Conservation (phyloP, 2,329 filamentous ascomycete species). For the Cladosporium sp. region DNA sequence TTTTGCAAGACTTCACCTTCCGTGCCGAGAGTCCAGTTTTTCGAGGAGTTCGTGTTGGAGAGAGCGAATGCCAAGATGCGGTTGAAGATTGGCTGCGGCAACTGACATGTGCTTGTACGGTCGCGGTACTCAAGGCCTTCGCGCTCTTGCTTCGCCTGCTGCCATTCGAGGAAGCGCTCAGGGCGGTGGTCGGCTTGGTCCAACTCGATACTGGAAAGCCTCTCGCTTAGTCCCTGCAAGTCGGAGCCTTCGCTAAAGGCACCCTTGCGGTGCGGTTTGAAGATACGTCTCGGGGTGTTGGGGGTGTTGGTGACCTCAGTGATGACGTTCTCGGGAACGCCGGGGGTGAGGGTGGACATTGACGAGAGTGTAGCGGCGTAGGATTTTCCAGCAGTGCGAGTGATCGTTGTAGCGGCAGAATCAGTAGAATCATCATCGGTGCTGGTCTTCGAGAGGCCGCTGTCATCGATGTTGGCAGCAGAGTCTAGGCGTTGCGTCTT, state of each 20-base stretch:
- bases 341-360: constrained; percentile 12
- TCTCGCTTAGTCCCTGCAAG: constrained; percentile 21
- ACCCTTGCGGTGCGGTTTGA: constrained; percentile 29
- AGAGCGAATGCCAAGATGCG: constrained; percentile 24
- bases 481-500: not conserved
- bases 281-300: constrained; percentile 24
- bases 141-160: constrained; percentile 17
- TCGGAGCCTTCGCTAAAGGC: constrained; percentile 29
- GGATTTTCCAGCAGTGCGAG: constrained; percentile 13
- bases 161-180: constrained; percentile 24
- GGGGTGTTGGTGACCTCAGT: constrained; percentile 27
- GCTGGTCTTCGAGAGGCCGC: not conserved
- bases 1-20: not conserved
- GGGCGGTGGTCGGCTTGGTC: constrained; percentile 15
- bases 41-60: not conserved
- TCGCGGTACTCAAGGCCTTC: constrained; percentile 22
- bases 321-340: constrained; percentile 23
- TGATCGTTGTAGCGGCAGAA: constrained; percentile 6
- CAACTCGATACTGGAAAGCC: constrained; percentile 20
- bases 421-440: not conserved
- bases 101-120: constrained; percentile 20
- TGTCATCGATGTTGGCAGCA: not conserved
- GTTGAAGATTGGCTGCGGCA: constrained; percentile 31
- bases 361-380: constrained; percentile 27
- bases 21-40: not conserved